Conservation (phyloP, 106 monocot genomes). For the Acorus calamus region DNA sequence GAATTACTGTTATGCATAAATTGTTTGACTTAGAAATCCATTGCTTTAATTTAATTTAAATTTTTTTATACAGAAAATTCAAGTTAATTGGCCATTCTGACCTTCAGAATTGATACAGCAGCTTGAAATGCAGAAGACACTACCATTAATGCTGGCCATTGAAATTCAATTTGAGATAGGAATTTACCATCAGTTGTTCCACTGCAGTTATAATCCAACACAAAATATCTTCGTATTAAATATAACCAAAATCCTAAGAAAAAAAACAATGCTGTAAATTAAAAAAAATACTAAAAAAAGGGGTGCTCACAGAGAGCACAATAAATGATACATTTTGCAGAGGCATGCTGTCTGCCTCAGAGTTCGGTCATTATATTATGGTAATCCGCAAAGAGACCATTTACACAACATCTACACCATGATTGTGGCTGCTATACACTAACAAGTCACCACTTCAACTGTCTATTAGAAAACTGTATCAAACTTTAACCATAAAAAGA, state of each 20-base stretch:
- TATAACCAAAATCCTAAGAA: neutral
- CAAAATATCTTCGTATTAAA: neutral
- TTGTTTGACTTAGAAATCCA: neutral
- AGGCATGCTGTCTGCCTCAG: too few relatives aligned
- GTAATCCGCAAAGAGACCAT: too few relatives aligned
- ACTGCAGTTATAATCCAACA: slow-evolving; percentile 36
- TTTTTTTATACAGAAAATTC: neutral
- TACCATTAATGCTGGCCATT: slow-evolving; percentile 88
- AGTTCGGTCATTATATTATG: too few relatives aligned
- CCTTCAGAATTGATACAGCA: slow-evolving; percentile 96
- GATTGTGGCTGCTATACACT: too few relatives aligned
- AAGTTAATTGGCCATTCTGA: slow-evolving; percentile 9
- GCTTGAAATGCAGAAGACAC: slow-evolving; percentile 92
- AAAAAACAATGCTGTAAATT: neutral
- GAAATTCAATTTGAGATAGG: slow-evolving; percentile 45
- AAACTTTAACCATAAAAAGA: too few relatives aligned
- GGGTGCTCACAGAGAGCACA: too few relatives aligned
- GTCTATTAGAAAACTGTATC: too few relatives aligned
- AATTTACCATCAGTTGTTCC: slow-evolving; percentile 48
- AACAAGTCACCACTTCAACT: too few relatives aligned
- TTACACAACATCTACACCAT: too few relatives aligned
- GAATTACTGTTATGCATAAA: slow-evolving; percentile 54
- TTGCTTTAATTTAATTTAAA: neutral
- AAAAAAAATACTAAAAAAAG: neutral
- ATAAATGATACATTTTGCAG: too few relatives aligned